Percentiles rank a stretch among this genome's conserved stretches.
Conservation (phyloP, 768 basidiomycete species). For the Amanita phalloides region DNA sequence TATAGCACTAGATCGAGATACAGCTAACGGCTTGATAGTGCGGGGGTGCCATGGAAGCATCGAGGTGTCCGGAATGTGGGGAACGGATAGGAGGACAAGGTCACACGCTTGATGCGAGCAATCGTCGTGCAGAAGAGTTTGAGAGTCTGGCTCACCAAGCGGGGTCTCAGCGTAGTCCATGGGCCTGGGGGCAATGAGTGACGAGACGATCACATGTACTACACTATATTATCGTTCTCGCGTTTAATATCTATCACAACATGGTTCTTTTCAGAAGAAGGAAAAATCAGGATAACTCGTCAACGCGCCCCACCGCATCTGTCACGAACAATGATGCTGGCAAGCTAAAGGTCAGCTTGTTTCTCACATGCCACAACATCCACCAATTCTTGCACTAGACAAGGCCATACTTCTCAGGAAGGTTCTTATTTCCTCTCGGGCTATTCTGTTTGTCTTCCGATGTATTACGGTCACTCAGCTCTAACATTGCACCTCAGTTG, state of each 20-base stretch:
- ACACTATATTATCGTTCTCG: background rate
- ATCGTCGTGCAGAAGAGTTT: constrained; percentile 35
- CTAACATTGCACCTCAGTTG: constrained; percentile 32
- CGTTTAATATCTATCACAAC: background rate
- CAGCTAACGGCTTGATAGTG: constrained; percentile 27
- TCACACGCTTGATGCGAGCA: constrained; percentile 31
- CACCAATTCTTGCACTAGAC: background rate
- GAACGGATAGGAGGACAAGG: constrained; percentile 37
- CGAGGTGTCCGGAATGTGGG: constrained; percentile 48
- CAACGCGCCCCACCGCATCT: background rate
- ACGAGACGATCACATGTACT: background rate
- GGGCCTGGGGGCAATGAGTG: constrained; percentile 15
- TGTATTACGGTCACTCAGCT: background rate
- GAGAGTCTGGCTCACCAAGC: constrained; percentile 26
- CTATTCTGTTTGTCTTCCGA: constrained; percentile 33
- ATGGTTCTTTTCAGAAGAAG: constrained; percentile 4
- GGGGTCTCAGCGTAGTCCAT: constrained; percentile 20
- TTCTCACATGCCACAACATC: background rate
- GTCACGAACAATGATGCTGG: background rate
- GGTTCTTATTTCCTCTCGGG: constrained; percentile 66
- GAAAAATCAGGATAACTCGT: background rate
- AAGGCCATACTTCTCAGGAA: constrained; percentile 15
- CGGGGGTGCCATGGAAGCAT: constrained; percentile 39
- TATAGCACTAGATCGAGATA: background rate
- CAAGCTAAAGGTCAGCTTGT: background rate